Evolutionary conservation across 768 basidiomycete genomes (phyloP).

Genomic region (Dictyophora rubrovolvata): DNA sequence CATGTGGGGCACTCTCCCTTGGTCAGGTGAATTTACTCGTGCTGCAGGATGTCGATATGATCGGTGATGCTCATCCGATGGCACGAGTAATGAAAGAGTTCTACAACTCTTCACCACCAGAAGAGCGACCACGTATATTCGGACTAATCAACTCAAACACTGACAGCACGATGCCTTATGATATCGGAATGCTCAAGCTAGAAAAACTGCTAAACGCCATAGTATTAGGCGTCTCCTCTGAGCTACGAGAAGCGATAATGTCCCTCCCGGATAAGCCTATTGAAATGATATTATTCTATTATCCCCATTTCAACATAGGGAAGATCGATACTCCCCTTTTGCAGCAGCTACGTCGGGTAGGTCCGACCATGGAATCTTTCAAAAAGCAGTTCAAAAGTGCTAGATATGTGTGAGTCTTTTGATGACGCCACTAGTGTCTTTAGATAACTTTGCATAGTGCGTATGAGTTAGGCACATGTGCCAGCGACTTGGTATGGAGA

Average conservation of each 20-base stretch:
- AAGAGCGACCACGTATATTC: slow-evolving; percentile 34
- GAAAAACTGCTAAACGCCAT: slow-evolving; percentile 31
- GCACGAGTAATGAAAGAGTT: slow-evolving; percentile 37
- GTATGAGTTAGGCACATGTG: slow-evolving; percentile 53
- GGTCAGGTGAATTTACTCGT: slow-evolving; percentile 36
- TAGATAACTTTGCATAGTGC: slow-evolving; percentile 16
- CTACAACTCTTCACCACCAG: slow-evolving; percentile 27
- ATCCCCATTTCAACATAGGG: slow-evolving; percentile 22
- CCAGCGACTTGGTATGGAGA: slow-evolving; percentile 62
- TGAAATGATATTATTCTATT: slow-evolving; percentile 49
- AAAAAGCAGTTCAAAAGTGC: slow-evolving; percentile 37
- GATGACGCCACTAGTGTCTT: background rate
- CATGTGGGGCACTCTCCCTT: slow-evolving; percentile 28
- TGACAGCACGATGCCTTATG: slow-evolving; percentile 14
- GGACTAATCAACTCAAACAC: slow-evolving; percentile 25
- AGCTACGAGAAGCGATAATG: slow-evolving; percentile 23
- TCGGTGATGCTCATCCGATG: slow-evolving; percentile 31
- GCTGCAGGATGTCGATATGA: slow-evolving; percentile 31
- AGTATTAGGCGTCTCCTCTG: slow-evolving; percentile 27
- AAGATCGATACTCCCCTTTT: slow-evolving; percentile 31
- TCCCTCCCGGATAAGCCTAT: slow-evolving; percentile 29
- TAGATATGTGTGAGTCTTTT: slow-evolving; percentile 22
- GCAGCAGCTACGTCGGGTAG: slow-evolving; percentile 36
- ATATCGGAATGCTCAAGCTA: slow-evolving; percentile 26
- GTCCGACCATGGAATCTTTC: slow-evolving; percentile 29